Evolutionary conservation across 2,329 filamentous ascomycete genomes (phyloP), one percentile per base, ranked within the genome.

Genomic region (Cyphellophora attinorum): DNA sequence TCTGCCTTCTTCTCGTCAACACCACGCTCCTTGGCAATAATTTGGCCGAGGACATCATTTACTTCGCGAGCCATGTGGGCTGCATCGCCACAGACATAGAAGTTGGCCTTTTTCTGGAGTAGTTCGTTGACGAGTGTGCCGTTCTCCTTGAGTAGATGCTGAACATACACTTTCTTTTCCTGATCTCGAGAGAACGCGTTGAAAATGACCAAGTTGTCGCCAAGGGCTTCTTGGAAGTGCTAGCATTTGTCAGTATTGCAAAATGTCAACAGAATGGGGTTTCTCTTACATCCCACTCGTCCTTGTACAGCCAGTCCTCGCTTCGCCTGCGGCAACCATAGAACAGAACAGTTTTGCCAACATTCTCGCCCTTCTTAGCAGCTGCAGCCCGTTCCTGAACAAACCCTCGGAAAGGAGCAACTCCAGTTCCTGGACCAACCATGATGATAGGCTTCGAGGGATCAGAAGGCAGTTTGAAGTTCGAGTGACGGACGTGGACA

Each of bases 391-490:
- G 78, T 62, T 98, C 91, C 56, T 96, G 91, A 6, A 98, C 72
- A 57, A 98, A 98, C 5, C 74, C 91, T 48, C 91, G 80, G 77
- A 98, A 95, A 12, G 91, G 91, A 16, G 91, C 91, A 36, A 95
- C 86, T 68, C 91, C 91, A 34, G 91, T 96, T 55, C 91, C 91
- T 10, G 91, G 91, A 15, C 91, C 91, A 49, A 96, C 77, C 79
- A 95, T 88, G 59, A 98, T 93, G 50, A 98, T 69, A 18, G 91
- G 91, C 64, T 93, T 93, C 31, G 81, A 76, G 3, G 91, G 86
- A 52, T 98, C 88, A 11, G 91, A 95, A 6, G 91, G 91, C 18
- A 98, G 76, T 68, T 96, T 96, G 76, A 98, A 98, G 68, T 96
- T 98, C 46, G 91, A 96, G 65, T 95, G 89, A 46, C 91, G 85